A percentile compares a stretch with the other conserved stretches of the same genome.
These are phyloP conservation scores for Arachis monticola DNA, from an alignment of 331 rosid species.

Conservation along the genomic window DNA sequence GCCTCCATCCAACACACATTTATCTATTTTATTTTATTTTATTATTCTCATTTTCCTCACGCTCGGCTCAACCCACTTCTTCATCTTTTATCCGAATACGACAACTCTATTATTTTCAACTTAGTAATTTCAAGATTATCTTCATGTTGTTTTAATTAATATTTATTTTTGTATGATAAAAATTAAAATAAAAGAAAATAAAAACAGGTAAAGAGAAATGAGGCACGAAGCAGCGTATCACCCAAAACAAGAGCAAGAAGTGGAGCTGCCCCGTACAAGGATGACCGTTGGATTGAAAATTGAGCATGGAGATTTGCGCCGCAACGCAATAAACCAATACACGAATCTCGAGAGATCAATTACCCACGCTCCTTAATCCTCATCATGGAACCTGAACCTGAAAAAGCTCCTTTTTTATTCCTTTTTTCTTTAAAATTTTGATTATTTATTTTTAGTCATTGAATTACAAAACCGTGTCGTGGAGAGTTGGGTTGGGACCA, in stretches of 20 bases:
- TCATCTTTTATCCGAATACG: background rate
- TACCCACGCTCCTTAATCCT: slow-evolving; percentile 44
- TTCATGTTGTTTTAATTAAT: too few species aligned
- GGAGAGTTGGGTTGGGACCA: slow-evolving; percentile 12
- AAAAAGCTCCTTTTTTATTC: background rate
- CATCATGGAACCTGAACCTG: slow-evolving; percentile 42
- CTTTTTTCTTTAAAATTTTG: background rate
- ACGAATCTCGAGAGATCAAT: slow-evolving; percentile 47
- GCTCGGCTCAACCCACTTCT: too few species aligned
- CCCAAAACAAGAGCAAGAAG: background rate
- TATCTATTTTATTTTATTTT: too few species aligned
- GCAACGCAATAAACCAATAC: slow-evolving; percentile 31
- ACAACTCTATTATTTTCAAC: too few species aligned
- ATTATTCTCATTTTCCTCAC: too few species aligned
- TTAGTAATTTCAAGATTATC: too few species aligned
- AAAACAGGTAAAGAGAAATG: background rate
- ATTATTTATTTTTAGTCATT: background rate
- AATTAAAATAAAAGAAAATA: too few species aligned
- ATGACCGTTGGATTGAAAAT: slow-evolving; percentile 35
- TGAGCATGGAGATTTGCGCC: slow-evolving; percentile 28
- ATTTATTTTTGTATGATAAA: too few species aligned
- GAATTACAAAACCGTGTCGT: background rate
- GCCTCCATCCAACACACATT: slow-evolving; percentile 32
- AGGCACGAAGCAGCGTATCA: background rate
- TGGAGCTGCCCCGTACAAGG: slow-evolving; percentile 16